Base-by-base conservation (phyloP, 2,329 filamentous ascomycete species). In the Penicillium sp. region DNA sequence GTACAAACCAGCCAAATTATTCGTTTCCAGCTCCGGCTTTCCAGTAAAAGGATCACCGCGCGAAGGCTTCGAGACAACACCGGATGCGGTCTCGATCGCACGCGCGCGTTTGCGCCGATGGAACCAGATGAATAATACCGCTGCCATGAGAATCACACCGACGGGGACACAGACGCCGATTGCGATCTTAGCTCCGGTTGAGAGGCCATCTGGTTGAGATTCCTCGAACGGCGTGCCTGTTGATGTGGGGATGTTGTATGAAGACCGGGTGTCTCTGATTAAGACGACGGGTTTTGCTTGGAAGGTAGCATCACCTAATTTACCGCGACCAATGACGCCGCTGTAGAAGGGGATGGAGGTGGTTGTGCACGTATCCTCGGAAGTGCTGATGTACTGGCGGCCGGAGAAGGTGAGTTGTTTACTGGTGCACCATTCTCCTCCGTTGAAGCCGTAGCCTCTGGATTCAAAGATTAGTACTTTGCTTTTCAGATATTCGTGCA, bases 111-210 rank as follows among this genome's bases (percentile, higher is more conserved):
- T 27, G 17, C 39, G 25, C 12, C 37, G 37, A 20, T 44, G 35
- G 37, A 41, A 47, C 30, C 38, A 33, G 8, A 45, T 47, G 43
- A 53, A 56, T 10, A 44, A 15, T 5, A 52, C 16, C 2, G 14
- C 47, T n/a, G 47, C 35, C 7, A 36, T 16, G 10, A 44, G 30
- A 16, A 56, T 31, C 12, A 46, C 41, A 3, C 30, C 43, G 30
- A 52, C 33, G 2, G 44, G 52, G 13, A 46, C 32, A 16, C 50
- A 54, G 11, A 58, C 39, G 1, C 50, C 55, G 18, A 59, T 56
- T 3, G 52, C 57, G 18, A 46, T 51, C 32, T 57, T 59, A 0
- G 53, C 53, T 2, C 55, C 57, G 7, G 47, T 56, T 1, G 57
- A 53, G 6, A 60, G 30, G 6, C 52, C 46, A 9, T 14, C 15